Percentiles rank a stretch among this genome's conserved stretches.
These are phyloP conservation scores for Eruca vesicaria DNA, from an alignment of 441 rosid species.

Conservation along the genomic window DNA sequence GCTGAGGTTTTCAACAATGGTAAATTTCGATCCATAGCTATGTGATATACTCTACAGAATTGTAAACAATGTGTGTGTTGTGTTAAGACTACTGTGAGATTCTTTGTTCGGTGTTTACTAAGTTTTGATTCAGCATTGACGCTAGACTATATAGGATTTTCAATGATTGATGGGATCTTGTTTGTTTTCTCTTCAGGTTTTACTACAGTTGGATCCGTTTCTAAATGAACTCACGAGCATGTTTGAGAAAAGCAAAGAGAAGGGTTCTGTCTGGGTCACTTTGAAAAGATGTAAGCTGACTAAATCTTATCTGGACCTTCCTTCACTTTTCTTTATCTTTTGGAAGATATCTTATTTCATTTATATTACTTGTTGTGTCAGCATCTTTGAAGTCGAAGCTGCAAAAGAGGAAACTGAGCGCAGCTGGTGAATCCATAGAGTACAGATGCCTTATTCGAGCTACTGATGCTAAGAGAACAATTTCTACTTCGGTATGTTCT, in stretches of 20 bases:
- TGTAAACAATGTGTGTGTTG: neutral
- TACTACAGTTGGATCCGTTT: constrained; percentile 77
- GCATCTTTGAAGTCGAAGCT: constrained; percentile 81
- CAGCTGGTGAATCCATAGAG: constrained; percentile 57
- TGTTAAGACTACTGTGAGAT: neutral
- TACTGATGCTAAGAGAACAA: constrained; percentile 73
- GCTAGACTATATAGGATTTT: neutral
- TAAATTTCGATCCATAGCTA: constrained; percentile 25
- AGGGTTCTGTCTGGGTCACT: constrained; percentile 92
- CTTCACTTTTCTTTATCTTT: neutral
- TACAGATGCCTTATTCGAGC: constrained; percentile 89
- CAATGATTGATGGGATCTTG: neutral
- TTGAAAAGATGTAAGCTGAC: constrained; percentile 66
- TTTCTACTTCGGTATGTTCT: constrained; percentile 71
- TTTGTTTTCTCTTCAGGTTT: constrained; percentile 46
- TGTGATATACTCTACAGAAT: neutral
- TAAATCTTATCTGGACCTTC: neutral
- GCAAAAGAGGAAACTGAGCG: constrained; percentile 64
- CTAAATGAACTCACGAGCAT: constrained; percentile 85
- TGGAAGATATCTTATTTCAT: neutral
- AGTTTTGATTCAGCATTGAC: constrained; percentile 5
- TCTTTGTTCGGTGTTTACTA: neutral
- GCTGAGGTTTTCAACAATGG: constrained; percentile 35
- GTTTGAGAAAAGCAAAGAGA: constrained; percentile 74
- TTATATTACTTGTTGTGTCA: constrained; percentile 25